Base-by-base conservation (phyloP, 139 green algal genomes). In the Micromonas commoda region DNA sequence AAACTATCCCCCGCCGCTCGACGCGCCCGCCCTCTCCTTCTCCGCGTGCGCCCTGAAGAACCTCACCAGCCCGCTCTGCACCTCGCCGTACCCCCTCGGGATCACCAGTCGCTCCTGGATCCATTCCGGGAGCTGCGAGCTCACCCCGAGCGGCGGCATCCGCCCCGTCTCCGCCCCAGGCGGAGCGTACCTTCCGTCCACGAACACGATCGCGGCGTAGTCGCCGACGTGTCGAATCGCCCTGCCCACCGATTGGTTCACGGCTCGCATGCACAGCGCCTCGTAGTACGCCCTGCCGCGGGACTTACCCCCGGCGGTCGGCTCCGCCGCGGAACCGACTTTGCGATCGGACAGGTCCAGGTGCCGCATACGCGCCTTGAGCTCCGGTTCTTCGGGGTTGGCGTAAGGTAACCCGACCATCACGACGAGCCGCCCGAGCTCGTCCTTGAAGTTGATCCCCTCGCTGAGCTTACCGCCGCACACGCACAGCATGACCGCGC, bases 401-500 rank as follows among this genome's bases (percentile, higher is more conserved):
- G 95, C 90, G 85, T 96, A 99, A 1, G 95, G 95, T 85, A 98
- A 78, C 54, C 95, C 95, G 24, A 97, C 64, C 77, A 98, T 85
- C 13, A 97, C 86, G 26, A 97, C 92, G 77, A 79, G 92, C 82
- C 94, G 87, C 70, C 94, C 94, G 64, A 98, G 87, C 1, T 87
- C 89, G 79, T 99, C 93, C 1, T 91, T 94, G 87, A 99, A 98
- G 86, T 99, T 99, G 88, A 99, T 98, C 4, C 95, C 95, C 75
- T 99, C 95, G 4, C 88, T 90, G 78, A 99, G 88, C 80, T 97
- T 97, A 31, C 87, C 95, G 2, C 95, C 95, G 38, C 98, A 89
- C 63, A 99, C 95, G 65, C 86, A 93, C 72, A 98, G 82, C 78
- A 99, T 77, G 39, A 98, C 31, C 3, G 92, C 93, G 1, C 93